Evolutionary conservation across 1,284 basidiomycete species (phyloP).

Genomic region (Veloboletus limbatus): DNA sequence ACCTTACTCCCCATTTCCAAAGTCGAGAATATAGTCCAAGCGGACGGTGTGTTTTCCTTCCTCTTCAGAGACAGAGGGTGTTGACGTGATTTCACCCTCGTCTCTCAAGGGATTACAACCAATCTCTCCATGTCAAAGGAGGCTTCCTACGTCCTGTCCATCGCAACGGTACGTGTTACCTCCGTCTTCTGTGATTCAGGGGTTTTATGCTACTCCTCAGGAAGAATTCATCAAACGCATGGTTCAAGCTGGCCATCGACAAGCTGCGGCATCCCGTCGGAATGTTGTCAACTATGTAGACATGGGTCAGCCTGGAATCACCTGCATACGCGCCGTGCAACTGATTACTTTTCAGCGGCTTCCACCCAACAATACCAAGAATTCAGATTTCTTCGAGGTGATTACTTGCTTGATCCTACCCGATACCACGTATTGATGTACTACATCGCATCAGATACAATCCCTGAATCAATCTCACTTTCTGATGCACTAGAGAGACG

Average conservation of each 20-base stretch:
- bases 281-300: conserved; percentile 61
- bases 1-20: conserved; percentile 57
- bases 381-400: conserved; percentile 68
- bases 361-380: conserved; percentile 60
- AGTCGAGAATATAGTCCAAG: conserved; percentile 68
- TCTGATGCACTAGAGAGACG: conserved; percentile 55
- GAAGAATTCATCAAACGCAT: conserved; percentile 77
- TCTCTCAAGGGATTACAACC: conserved; percentile 47
- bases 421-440: not conserved
- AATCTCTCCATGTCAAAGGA: conserved; percentile 68
- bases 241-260: conserved; percentile 54
- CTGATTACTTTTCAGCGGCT: conserved; percentile 40
- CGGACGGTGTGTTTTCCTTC: conserved; percentile 51
- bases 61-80: not conserved
- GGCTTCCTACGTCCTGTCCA: conserved; percentile 63
- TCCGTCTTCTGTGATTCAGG: conserved; percentile 9
- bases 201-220: conserved; percentile 38
- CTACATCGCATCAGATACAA: conserved; percentile 49
- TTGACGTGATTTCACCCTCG: conserved; percentile 16
- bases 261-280: conserved; percentile 52
- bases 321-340: conserved; percentile 4
- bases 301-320: conserved; percentile 50
- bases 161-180: conserved; percentile 57
- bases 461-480: conserved; percentile 61
- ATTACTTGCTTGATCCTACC: not conserved